Evolutionary conservation across 768 basidiomycete species (phyloP).

Genomic region (Suillus paluster): DNA sequence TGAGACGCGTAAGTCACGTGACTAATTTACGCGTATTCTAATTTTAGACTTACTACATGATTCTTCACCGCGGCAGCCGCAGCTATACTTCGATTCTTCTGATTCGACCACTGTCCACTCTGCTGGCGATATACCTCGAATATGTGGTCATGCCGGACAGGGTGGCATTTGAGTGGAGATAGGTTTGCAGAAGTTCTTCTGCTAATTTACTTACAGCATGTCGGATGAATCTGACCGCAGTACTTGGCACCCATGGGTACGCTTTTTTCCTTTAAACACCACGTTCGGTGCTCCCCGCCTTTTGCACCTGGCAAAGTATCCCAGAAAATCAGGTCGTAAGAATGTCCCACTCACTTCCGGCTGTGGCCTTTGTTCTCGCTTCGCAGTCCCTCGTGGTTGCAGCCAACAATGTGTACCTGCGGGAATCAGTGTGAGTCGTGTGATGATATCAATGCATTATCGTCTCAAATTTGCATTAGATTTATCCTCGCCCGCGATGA

Average conservation of each 20-base stretch:
- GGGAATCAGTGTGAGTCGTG: conserved; percentile 9
- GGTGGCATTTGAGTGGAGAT: neutral
- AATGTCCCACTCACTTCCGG: conserved; percentile 9
- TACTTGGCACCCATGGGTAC: neutral
- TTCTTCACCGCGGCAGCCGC: neutral
- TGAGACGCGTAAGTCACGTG: conserved; percentile 17
- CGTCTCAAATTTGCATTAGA: neutral
- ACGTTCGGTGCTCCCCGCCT: neutral
- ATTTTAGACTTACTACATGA: neutral
- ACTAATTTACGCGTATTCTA: conserved; percentile 13
- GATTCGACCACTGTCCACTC: neutral
- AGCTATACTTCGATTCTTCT: neutral
- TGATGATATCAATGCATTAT: neutral
- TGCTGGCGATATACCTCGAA: too few relatives aligned
- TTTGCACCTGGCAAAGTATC: neutral
- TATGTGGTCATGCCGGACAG: neutral
- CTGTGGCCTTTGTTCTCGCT: conserved; percentile 11
- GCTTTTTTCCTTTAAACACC: neutral
- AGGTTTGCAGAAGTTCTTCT: too few relatives aligned
- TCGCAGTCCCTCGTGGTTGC: neutral
- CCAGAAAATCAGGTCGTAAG: neutral
- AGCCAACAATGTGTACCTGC: neutral
- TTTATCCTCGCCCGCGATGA: neutral
- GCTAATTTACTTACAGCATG: too few relatives aligned
- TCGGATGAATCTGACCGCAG: neutral